Evolutionary conservation across 768 basidiomycete species (phyloP).

Genomic region (Chalciporus sphaerocephalus): DNA sequence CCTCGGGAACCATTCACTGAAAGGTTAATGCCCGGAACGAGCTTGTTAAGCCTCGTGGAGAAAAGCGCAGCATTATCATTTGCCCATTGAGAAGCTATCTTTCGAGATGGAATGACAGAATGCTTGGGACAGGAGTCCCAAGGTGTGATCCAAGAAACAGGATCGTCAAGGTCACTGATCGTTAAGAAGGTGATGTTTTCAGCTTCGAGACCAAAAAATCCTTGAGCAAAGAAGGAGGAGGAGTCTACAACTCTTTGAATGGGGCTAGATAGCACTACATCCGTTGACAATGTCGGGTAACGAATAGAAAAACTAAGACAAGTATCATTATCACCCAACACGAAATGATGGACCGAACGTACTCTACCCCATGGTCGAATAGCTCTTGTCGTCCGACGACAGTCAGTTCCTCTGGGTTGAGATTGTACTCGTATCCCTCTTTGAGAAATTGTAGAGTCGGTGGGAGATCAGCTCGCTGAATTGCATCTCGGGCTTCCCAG

Average conservation of each 20-base stretch:
- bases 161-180: constrained; percentile 32
- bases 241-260: constrained; percentile 35
- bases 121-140: constrained; percentile 36
- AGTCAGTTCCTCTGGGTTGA: constrained; percentile 36
- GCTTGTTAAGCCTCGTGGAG: constrained; percentile 31
- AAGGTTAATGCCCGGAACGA: constrained; percentile 33
- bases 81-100: constrained; percentile 30
- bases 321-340: background rate
- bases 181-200: constrained; percentile 28
- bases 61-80: constrained; percentile 34
- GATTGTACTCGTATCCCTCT: constrained; percentile 32
- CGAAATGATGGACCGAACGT: constrained; percentile 1
- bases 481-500: constrained; percentile 18
- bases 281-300: constrained; percentile 20
- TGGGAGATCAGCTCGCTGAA: constrained; percentile 31
- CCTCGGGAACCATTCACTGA: constrained; percentile 35
- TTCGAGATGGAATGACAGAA: background rate
- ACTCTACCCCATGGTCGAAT: constrained; percentile 40
- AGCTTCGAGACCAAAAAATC: constrained; percentile 34
- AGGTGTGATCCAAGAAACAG: constrained; percentile 41
- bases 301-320: constrained; percentile 18
- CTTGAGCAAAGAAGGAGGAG: constrained; percentile 38
- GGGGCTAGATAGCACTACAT: constrained; percentile 12
- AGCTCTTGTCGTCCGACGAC: constrained; percentile 35
- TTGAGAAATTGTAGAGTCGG: constrained; percentile 35